Evolutionary conservation across 2,329 filamentous ascomycete genomes (phyloP), one percentile per base, ranked within the genome.

Genomic region (Fusarium sp.): DNA sequence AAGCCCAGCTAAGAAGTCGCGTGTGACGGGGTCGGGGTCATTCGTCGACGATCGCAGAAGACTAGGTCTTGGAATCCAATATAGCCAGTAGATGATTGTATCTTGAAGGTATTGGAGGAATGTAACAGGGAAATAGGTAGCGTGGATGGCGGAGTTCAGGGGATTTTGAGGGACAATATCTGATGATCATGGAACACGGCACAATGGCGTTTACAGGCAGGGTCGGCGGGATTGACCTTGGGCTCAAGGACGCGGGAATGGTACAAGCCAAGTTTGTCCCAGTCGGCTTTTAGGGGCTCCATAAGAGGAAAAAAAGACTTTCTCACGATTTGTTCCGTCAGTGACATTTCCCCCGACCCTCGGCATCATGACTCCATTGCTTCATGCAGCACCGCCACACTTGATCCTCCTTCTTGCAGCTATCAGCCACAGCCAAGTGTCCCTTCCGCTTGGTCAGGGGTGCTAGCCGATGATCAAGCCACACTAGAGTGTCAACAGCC

Each of bases 21-120:
- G 86, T 27, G 81, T 86, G 17, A 85, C 83, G 14, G 83, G 81
- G 1, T 80, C 83, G 14, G 83, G 81, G 1, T 80, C 81, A 11
- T 70, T 83, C 61, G 73, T 79, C 17, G 84, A 85, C 33, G 81
- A 84, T 2, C 79, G 78, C 14, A 78, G 81, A 14, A 79, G 80
- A 12, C 82, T 90, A 16, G 88, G 88, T 0, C 77, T 90, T 40
- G 88, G 88, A 3, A 90, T 90, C 68, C 85, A 87, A 66, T 87
- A 88, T 66, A 75, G 83, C 60, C 67, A 78, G 62, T 78, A 75
- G 49, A 61, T 17, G 22, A 53, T 27, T 20, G 36, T 16, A 27
- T n/a, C 35, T 46, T 24, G 4, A 8, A n/a, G 16, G 20, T 20
- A 36, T 59, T 27, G 27, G 33, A 14, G 14, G 6, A 24, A 29